Base-by-base conservation (phyloP, 805 yeast genomes). In the Maudiozyma saulgeensis region DNA sequence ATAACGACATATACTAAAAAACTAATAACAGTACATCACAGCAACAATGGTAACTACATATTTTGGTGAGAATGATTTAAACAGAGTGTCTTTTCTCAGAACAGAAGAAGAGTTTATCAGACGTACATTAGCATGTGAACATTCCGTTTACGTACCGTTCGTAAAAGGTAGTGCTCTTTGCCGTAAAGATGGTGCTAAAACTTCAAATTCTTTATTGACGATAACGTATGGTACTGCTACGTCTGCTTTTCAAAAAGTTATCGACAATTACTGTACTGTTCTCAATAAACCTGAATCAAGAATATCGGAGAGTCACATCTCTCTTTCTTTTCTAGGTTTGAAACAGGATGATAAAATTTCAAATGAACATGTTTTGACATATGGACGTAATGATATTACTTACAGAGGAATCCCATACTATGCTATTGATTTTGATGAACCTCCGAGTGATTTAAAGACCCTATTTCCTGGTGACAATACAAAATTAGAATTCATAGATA, bases 401-500 rank as follows among this genome's bases (percentile, higher is more conserved):
- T 79, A 80, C 60, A 68, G 70, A 34, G 90, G 90, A 3, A 69
- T 74, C 5, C 88, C 91, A 3, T 75, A 74, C 56, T 82, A 72
- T 64, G 87, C 82, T 0, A 73, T 84, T 32, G 87, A 83, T 56
- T 66, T 81, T 56, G 46, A 51, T 26, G 51, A 52, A 12, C 21
- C 21, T 13, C 25, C 21, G 19, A 23, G 21, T 19, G 38, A 35
- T 35, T 3, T 35, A 15, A 41, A 49, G 28, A 31, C 41, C 12
- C 31, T n/a, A 7, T 13, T 28, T 18, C 26, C 40, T 5, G 11
- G 19, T 6, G 53, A 56, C 8, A 47, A 45, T 32, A 26, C 3
- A 46, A 53, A 44, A 19, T 49, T 48, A 46, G 32, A 34, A 41
- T 54, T 37, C 37, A 55, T 31, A 23, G 44, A 38, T 34, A 46